Evolutionary conservation across 2,329 filamentous ascomycete genomes (phyloP).

Genomic region (Coniochaeta ligniaria): DNA sequence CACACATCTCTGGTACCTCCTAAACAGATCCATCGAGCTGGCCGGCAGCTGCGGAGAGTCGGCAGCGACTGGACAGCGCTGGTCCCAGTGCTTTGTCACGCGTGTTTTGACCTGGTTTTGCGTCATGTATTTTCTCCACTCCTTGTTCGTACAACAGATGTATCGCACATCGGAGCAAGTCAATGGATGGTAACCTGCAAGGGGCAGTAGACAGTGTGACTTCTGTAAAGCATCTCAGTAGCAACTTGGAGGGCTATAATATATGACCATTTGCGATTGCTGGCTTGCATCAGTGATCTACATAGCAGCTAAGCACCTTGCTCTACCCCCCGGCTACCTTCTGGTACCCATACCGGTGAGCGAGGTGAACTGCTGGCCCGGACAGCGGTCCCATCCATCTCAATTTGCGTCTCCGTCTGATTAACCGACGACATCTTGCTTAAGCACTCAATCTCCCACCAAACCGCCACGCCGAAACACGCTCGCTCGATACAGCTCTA

Average conservation of each 20-base stretch:
- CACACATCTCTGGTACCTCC: neutral
- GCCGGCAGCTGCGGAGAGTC: neutral
- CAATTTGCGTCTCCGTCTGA: constrained; percentile 12
- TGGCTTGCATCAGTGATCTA: neutral
- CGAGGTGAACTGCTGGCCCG: neutral
- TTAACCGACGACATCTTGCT: constrained; percentile 10
- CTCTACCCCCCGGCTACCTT: neutral
- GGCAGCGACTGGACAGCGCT: neutral
- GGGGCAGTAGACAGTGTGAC: neutral
- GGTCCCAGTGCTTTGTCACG: neutral
- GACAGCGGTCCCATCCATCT: neutral
- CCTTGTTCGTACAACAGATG: neutral
- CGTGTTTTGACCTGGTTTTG: neutral
- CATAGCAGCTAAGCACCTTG: neutral
- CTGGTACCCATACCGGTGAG: neutral
- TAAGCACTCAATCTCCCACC: neutral
- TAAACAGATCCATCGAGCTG: neutral
- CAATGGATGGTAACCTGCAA: neutral
- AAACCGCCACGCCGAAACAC: neutral
- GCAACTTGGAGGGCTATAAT: neutral
- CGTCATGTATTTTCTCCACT: neutral
- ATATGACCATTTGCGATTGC: neutral
- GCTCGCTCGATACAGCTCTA: neutral
- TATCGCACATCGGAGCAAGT: neutral
- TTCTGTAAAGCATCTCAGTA: neutral